These are phyloP conservation scores for Withania somnifera DNA, from an alignment of 305 asterid genomes.

Conservation along the genomic window DNA sequence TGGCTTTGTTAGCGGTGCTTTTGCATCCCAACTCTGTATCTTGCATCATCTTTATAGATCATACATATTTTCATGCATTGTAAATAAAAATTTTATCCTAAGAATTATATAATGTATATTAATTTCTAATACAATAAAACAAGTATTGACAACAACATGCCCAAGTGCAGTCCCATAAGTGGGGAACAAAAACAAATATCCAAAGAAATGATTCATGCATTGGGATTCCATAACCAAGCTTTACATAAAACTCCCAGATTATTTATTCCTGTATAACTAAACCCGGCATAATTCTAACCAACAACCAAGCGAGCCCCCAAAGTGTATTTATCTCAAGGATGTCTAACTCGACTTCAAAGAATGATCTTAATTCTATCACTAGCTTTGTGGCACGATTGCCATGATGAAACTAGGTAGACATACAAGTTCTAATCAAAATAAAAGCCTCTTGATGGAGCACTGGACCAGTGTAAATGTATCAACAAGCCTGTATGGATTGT, in stretches of 20 bases:
- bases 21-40: neutral
- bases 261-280: neutral
- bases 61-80: neutral
- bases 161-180: neutral
- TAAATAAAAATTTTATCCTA: neutral
- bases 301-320: neutral
- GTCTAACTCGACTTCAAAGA: neutral
- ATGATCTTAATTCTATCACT: neutral
- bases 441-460: neutral
- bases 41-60: neutral
- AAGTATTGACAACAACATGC: neutral
- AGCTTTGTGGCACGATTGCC: neutral
- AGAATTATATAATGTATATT: neutral
- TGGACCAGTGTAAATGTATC: neutral
- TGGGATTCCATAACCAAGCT: neutral
- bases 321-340: neutral
- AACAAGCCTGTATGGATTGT: neutral
- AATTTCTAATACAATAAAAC: neutral
- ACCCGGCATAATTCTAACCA: neutral
- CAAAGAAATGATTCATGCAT: neutral
- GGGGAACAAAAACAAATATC: neutral
- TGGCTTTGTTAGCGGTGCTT: neutral
- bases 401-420: neutral
- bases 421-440: neutral
- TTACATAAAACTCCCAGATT: neutral